Evolutionary conservation across 345 rosid species (phyloP), one percentile per base, ranked within the genome.

Genomic region (Eucalyptus pauciflora): DNA sequence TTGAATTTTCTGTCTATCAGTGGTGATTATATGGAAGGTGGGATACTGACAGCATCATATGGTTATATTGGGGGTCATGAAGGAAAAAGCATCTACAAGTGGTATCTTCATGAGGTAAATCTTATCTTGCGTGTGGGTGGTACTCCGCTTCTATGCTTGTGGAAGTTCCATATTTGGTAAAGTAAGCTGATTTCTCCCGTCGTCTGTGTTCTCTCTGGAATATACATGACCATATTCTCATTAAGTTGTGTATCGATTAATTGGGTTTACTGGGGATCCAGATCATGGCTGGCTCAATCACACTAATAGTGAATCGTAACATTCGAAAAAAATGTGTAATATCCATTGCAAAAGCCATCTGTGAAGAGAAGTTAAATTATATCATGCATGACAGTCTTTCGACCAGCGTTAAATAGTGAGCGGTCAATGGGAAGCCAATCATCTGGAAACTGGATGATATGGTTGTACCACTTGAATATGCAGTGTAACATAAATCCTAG

Each of bases 41-140:
- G 95, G 88, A 90, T 95, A 88, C 79, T 97, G 94, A 97, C 98
- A 64, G 98, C 99, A 92, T 97, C 99, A 64, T 97, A 97, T 89
- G 99, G 99, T 88, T 97, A 97, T 87, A 92, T 97, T 87, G 99
- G 99, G 31, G 99, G 99, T 37, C 99, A 94, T 89, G 99, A 97
- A 92, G 99, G 99, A 87, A 94, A 94, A 95, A 97, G 98, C 91
- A 90, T 91, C 60, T 96, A 97, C 92, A 92, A 94, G 89, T 97
- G 99, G 99, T 95, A 93, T 92, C 96, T 93, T 93, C 98, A 95
- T 92, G 97, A 97, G 99, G 99, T 97, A 95, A 76, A 89, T 86
- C 87, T 56, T 56, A 56, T 79, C 81, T 87, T 89, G 41, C 8
- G 6, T 64, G 54, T 24, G 33, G 51, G 29, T 27, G 29, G 25